phyloP scores from a whole-genome alignment of 306 rosid species.

The Medicago truncatula region DNA sequence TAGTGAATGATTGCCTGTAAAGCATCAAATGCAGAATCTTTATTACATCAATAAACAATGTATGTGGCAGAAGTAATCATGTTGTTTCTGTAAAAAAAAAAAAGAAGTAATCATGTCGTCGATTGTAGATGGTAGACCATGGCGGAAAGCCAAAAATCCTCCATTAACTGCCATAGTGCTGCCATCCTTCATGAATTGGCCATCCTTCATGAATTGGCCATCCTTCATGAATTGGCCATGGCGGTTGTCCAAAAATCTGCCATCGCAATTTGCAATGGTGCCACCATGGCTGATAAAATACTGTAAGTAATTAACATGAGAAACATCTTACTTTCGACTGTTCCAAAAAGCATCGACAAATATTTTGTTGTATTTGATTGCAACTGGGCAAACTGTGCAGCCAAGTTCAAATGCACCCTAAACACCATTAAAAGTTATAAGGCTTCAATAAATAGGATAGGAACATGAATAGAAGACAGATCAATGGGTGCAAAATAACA shows the following conservation, averaged over 20 bases:
- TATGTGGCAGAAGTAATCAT: background rate
- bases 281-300: background rate
- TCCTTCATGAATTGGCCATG: background rate
- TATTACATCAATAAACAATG: conserved; percentile 7
- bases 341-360: conserved; percentile 99
- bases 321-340: conserved; percentile 83
- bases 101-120: background rate
- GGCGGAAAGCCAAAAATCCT: background rate
- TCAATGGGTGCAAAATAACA: background rate
- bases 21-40: conserved; percentile 27
- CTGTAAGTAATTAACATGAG: conserved; percentile 9
- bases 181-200: background rate
- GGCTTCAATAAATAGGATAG: conserved; percentile 35
- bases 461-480: conserved; percentile 17
- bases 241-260: background rate
- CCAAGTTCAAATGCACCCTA: conserved; percentile 99
- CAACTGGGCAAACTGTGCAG: conserved; percentile 91
- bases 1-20: conserved; percentile 95
- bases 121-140: background rate
- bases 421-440: conserved; percentile 41
- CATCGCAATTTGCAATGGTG: no score
- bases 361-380: conserved; percentile 96
- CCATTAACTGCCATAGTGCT: background rate
- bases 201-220: no score
- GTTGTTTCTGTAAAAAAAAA: no score